Percentiles rank a stretch among this genome's conserved stretches.
Evolutionary conservation across 805 yeast genomes (phyloP).

Genomic region (Cyberlindnera lachancei): DNA sequence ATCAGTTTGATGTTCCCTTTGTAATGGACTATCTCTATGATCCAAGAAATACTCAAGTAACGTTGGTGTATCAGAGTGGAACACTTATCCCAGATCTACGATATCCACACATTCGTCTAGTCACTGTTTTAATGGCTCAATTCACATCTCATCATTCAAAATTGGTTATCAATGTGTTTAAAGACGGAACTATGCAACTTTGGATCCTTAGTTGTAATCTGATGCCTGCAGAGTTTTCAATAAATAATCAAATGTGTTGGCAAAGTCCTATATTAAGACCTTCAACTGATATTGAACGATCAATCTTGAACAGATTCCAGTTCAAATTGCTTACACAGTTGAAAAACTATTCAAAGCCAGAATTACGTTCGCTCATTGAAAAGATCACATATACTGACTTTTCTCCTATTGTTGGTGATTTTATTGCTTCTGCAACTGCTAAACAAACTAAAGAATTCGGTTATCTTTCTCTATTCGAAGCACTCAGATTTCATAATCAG

Average conservation of each 20-base stretch:
- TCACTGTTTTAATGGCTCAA: conserved; percentile 30
- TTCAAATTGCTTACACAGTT: conserved; percentile 39
- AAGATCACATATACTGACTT: conserved; percentile 32
- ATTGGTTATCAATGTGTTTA: conserved; percentile 51
- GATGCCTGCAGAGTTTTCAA: conserved; percentile 43
- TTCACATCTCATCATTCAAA: conserved; percentile 58
- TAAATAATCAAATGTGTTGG: conserved; percentile 65
- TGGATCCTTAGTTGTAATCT: conserved; percentile 56
- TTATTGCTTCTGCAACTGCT: conserved; percentile 47
- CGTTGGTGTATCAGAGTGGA: conserved; percentile 26
- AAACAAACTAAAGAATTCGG: conserved; percentile 29
- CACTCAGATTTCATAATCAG: conserved; percentile 13
- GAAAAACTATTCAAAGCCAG: conserved; percentile 28
- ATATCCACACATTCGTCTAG: no score
- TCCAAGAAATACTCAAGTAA: conserved; percentile 9
- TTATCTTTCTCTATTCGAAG: conserved; percentile 13
- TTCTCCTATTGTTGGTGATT: conserved; percentile 38
- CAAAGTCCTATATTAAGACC: conserved; percentile 36
- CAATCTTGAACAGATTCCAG: conserved; percentile 30
- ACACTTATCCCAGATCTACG: conserved; percentile 21
- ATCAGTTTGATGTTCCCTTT: conserved; percentile 32
- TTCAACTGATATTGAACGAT: background rate
- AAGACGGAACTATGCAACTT: conserved; percentile 34
- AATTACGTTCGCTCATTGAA: conserved; percentile 1
- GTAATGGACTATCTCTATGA: conserved; percentile 25